Conservation (phyloP, 177 flowering plant genomes). For the Vitis hybrid region DNA sequence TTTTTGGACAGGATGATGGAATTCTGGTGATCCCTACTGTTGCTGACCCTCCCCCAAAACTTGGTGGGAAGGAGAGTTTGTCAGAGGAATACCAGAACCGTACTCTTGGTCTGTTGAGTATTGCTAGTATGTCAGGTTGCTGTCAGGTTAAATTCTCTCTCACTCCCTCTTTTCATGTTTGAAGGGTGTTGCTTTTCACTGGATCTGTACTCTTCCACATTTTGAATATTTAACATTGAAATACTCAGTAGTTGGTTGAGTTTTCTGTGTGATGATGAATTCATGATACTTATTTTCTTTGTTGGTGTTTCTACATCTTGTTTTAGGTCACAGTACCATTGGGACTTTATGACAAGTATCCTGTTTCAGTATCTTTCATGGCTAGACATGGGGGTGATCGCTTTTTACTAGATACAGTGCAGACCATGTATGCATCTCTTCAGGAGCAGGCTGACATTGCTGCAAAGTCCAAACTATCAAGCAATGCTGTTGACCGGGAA, state of each 20-base stretch:
- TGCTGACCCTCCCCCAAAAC: conserved; percentile 74
- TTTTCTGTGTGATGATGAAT: not conserved
- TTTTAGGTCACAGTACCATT: conserved; percentile 79
- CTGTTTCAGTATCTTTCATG: conserved; percentile 82
- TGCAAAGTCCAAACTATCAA: conserved; percentile 46
- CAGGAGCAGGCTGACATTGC: conserved; percentile 62
- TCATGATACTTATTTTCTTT: not conserved
- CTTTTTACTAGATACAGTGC: conserved; percentile 76
- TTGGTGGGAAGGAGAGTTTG: conserved; percentile 62
- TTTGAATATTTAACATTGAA: not conserved
- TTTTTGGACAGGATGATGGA: conserved; percentile 73
- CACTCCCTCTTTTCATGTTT: conserved; percentile 1
- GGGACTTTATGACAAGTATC: conserved; percentile 75
- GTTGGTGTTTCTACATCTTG: not conserved
- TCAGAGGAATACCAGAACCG: conserved; percentile 61
- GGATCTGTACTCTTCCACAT: not conserved
- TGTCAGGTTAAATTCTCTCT: conserved; percentile 66
- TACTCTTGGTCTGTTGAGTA: conserved; percentile 47
- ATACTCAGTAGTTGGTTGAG: not conserved
- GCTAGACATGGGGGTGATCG: conserved; percentile 91
- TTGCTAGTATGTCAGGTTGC: conserved; percentile 92
- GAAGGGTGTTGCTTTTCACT: not conserved
- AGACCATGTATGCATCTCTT: conserved; percentile 63
- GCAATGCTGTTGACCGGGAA: conserved; percentile 50
- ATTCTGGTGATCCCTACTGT: conserved; percentile 83